phyloP scores from a whole-genome alignment of 2,329 filamentous ascomycete genomes.

The Botrytis hyacinthi region DNA sequence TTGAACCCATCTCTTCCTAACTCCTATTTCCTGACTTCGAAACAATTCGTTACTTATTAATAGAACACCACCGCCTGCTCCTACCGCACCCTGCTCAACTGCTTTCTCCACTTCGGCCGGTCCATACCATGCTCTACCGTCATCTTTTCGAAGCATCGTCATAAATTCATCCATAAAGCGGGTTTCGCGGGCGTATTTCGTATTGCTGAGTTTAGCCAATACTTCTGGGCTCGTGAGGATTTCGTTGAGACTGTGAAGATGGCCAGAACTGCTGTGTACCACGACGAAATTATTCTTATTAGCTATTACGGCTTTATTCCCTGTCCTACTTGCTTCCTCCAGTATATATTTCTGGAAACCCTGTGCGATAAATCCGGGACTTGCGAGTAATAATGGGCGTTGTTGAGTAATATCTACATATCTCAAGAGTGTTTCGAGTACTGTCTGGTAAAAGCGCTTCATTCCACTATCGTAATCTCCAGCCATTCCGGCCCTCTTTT shows the following conservation, averaged over 20 bases:
- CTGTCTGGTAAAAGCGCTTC: slow-evolving; percentile 74
- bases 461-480: slow-evolving; percentile 69
- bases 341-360: slow-evolving; percentile 77
- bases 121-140: slow-evolving; percentile 89
- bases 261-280: slow-evolving; percentile 80
- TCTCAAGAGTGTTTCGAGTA: slow-evolving; percentile 70
- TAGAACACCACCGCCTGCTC: slow-evolving; percentile 77
- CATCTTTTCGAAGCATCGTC: slow-evolving; percentile 74
- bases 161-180: slow-evolving; percentile 82
- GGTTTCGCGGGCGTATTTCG: slow-evolving; percentile 84
- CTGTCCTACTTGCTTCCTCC: slow-evolving; percentile 55
- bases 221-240: slow-evolving; percentile 81
- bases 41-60: slow-evolving; percentile 88
- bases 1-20: slow-evolving; percentile 75
- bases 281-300: slow-evolving; percentile 65
- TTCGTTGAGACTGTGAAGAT: slow-evolving; percentile 84
- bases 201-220: slow-evolving; percentile 73
- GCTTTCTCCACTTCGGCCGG: slow-evolving; percentile 77
- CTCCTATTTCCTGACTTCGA: slow-evolving; percentile 73
- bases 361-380: slow-evolving; percentile 81
- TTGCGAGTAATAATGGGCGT: slow-evolving; percentile 78
- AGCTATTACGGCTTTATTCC: slow-evolving; percentile 67
- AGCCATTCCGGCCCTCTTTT: slow-evolving; percentile 61
- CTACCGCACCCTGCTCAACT: slow-evolving; percentile 83
- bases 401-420: slow-evolving; percentile 71